phyloP scores from a whole-genome alignment of 192 early-diverging fungal species.

The Helicostylum pulchrum region DNA sequence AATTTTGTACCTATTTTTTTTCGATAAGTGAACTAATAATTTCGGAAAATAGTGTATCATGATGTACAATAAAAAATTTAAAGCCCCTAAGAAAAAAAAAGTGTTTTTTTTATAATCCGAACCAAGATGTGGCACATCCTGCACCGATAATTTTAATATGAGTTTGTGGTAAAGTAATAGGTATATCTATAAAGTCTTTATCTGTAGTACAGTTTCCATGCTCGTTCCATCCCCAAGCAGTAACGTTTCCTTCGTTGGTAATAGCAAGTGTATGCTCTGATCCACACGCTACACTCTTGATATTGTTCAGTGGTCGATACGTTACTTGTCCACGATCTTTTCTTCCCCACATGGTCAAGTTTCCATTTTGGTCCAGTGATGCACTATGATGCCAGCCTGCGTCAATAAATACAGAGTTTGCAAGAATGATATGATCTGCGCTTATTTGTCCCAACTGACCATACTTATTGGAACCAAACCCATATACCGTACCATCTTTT shows the following conservation, averaged over 20 bases:
- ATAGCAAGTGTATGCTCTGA: conserved; percentile 73
- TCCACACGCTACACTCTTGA: conserved; percentile 55
- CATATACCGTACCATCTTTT: conserved; percentile 42
- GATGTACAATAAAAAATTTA: too few species aligned
- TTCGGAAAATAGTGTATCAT: too few species aligned
- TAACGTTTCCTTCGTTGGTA: conserved; percentile 39
- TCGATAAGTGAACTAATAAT: too few species aligned
- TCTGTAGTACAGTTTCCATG: conserved; percentile 83
- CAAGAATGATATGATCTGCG: not conserved
- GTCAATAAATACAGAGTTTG: conserved; percentile 32
- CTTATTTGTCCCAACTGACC: conserved; percentile 48
- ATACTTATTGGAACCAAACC: conserved; percentile 62
- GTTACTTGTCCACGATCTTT: conserved; percentile 65
- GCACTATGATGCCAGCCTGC: conserved; percentile 64
- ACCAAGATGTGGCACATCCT: conserved; percentile 45
- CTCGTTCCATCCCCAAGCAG: conserved; percentile 93
- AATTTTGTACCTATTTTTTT: too few species aligned
- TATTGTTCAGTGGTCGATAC: conserved; percentile 12
- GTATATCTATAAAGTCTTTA: conserved; percentile 11
- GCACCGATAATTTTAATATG: conserved; percentile 13
- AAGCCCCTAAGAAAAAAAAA: too few species aligned
- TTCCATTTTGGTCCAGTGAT: conserved; percentile 24
- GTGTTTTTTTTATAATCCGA: conserved; percentile 4
- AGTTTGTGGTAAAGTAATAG: not conserved
- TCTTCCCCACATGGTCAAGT: conserved; percentile 67